Conservation (phyloP, 2,329 filamentous ascomycete species). For the Curvularia sp. region DNA sequence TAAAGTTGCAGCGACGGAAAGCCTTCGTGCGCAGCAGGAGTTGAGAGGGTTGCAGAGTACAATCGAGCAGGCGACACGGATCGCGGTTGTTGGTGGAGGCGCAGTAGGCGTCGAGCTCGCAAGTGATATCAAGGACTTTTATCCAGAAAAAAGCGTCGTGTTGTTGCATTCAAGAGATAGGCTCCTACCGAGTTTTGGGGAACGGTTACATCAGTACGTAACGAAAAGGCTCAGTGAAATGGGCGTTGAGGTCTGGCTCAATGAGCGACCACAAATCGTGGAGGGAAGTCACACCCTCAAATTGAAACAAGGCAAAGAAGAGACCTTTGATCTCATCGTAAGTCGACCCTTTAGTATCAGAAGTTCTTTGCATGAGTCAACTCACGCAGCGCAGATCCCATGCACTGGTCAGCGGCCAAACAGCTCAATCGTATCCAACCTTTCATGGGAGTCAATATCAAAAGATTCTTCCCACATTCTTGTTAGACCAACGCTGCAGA, state of each 20-base stretch:
- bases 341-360: neutral
- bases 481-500: constrained; percentile 65
- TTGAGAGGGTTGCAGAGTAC: constrained; percentile 59
- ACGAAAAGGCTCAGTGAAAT: constrained; percentile 56
- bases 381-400: constrained; percentile 58
- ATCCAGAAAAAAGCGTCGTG: constrained; percentile 64
- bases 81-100: constrained; percentile 61
- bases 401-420: constrained; percentile 64
- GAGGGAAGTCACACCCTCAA: constrained; percentile 6
- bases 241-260: constrained; percentile 59
- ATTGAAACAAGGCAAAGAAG: neutral
- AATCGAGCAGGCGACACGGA: constrained; percentile 57
- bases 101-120: constrained; percentile 69
- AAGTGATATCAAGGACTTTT: constrained; percentile 64
- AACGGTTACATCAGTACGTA: constrained; percentile 50
- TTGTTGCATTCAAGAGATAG: constrained; percentile 65
- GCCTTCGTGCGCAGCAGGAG: constrained; percentile 54
- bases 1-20: constrained; percentile 56
- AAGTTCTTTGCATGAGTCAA: neutral
- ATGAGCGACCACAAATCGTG: constrained; percentile 54
- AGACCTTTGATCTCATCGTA: neutral
- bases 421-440: constrained; percentile 57
- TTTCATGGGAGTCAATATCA: constrained; percentile 55
- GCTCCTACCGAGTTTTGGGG: constrained; percentile 62
- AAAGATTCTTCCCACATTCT: constrained; percentile 56